phyloP scores from a whole-genome alignment of 257 asterid species.

The Mitragyna speciosa region DNA sequence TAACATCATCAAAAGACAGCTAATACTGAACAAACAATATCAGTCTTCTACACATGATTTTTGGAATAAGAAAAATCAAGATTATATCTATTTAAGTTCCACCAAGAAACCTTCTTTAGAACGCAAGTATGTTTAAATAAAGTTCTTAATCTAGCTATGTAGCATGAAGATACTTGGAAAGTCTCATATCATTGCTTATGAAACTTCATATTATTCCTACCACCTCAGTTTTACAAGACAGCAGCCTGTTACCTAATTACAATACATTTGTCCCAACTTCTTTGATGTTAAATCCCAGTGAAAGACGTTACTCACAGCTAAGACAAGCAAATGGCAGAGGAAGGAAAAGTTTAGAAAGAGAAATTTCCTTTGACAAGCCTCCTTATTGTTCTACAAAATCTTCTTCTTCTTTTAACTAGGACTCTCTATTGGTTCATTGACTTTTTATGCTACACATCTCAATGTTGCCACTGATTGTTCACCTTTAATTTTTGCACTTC shows the following conservation, averaged over 20 bases:
- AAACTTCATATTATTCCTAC: background rate
- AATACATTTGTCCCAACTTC: background rate
- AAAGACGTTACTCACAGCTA: background rate
- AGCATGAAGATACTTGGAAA: background rate
- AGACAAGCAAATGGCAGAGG: background rate
- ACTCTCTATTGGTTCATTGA: background rate
- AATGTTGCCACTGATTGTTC: background rate
- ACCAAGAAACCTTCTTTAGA: background rate
- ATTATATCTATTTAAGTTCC: background rate
- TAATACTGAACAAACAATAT: background rate
- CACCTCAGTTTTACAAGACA: background rate
- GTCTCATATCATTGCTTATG: background rate
- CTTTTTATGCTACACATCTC: background rate
- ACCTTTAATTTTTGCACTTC: background rate
- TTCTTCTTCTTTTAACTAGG: background rate
- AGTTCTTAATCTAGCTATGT: background rate
- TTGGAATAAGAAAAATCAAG: background rate
- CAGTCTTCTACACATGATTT: background rate
- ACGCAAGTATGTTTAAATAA: background rate
- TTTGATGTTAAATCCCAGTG: background rate
- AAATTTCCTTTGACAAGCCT: background rate
- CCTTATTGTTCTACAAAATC: background rate
- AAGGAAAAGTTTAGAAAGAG: background rate
- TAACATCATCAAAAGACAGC: background rate
- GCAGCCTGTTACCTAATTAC: background rate